Percentiles rank a stretch among this genome's conserved stretches.
Evolutionary conservation across 2,329 filamentous ascomycete species (phyloP).

Genomic region (Fonsecaea nubica): DNA sequence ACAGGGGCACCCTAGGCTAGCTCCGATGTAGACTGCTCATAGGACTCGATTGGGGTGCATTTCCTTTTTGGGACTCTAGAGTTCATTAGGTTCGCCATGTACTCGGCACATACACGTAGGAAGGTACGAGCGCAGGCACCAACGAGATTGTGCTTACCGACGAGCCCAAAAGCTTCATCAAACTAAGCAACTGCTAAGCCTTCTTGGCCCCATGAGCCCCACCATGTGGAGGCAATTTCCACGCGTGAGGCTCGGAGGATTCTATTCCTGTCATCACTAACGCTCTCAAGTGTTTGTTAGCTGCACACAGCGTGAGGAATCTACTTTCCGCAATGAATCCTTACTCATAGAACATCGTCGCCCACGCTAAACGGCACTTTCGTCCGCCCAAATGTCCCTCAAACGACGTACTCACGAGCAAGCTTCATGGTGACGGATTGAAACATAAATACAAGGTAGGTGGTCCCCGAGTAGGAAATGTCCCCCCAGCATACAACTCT

Average conservation of each 20-base stretch:
- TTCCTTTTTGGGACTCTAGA: too few species aligned
- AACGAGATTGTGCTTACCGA: constrained; percentile 2
- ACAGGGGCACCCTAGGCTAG: too few species aligned
- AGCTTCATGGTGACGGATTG: not conserved
- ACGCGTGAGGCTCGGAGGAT: not conserved
- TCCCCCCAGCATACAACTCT: not conserved
- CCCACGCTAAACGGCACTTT: not conserved
- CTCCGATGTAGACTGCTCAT: too few species aligned
- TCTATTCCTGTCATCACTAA: constrained; percentile 12
- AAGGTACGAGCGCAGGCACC: not conserved
- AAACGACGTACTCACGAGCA: not conserved
- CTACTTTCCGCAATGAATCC: not conserved
- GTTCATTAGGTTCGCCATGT: too few species aligned
- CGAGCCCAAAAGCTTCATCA: not conserved
- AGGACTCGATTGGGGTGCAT: too few species aligned
- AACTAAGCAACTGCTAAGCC: constrained; percentile 4
- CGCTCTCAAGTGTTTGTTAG: not conserved
- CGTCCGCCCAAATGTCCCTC: not conserved
- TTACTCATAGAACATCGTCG: not conserved
- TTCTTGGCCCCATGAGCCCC: not conserved
- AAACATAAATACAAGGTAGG: not conserved
- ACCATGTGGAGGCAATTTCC: not conserved
- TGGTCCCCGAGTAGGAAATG: not conserved
- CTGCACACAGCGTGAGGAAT: not conserved
- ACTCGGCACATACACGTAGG: too few species aligned